Evolutionary conservation across 805 yeast genomes (phyloP).

Genomic region (Komagataella mondaviorum): DNA sequence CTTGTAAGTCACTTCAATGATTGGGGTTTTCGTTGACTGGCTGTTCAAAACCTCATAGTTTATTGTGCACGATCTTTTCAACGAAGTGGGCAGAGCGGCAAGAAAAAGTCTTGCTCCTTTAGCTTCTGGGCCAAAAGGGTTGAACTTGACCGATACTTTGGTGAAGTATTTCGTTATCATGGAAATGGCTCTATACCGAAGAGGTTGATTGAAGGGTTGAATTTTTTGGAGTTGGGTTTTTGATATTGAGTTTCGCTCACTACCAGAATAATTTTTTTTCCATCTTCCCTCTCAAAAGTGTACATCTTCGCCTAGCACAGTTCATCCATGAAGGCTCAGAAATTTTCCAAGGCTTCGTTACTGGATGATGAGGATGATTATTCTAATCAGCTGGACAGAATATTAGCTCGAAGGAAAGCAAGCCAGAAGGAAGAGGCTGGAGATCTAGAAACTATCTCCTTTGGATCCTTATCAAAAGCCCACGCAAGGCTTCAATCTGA

Average conservation of each 20-base stretch:
- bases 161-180: conserved; percentile 92
- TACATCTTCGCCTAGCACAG: background rate
- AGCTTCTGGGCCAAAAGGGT: conserved; percentile 61
- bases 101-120: conserved; percentile 67
- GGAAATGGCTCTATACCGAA: background rate
- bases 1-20: conserved; percentile 65
- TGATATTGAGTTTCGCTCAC: background rate
- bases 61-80: conserved; percentile 47
- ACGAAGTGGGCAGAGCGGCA: conserved; percentile 66
- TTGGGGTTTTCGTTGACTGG: conserved; percentile 34
- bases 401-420: conserved; percentile 1
- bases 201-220: background rate
- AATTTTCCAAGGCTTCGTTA: background rate
- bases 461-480: conserved; percentile 25
- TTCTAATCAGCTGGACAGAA: conserved; percentile 2
- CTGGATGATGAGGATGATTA: conserved; percentile 1
- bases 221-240: background rate
- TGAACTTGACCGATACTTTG: conserved; percentile 61
- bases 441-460: conserved; percentile 12
- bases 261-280: background rate
- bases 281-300: background rate
- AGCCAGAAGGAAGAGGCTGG: conserved; percentile 6
- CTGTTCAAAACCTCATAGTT: conserved; percentile 47
- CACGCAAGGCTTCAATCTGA: conserved; percentile 10
- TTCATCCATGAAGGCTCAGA: background rate